Conservation (phyloP, 2,329 filamentous ascomycete genomes). For the Microcyclosporella mali region DNA sequence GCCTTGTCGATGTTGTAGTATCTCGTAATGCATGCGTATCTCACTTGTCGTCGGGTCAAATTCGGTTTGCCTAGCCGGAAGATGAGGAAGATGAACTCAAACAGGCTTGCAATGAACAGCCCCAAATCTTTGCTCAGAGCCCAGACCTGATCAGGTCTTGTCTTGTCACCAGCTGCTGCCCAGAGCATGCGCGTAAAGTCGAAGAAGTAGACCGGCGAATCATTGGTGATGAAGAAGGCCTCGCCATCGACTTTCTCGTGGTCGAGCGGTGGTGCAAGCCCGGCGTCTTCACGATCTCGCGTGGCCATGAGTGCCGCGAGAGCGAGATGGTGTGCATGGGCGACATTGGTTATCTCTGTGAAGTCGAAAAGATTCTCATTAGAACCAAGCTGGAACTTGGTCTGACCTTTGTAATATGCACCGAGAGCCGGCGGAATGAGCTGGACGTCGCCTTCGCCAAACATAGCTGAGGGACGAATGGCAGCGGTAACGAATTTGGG, state of each 20-base stretch:
- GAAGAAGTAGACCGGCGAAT: constrained; percentile 46
- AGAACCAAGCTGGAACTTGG: constrained; percentile 45
- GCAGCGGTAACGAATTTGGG: constrained; percentile 45
- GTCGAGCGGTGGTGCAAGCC: constrained; percentile 36
- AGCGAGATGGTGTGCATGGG: constrained; percentile 47
- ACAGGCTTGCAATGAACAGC: constrained; percentile 36
- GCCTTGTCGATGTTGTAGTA: constrained; percentile 76
- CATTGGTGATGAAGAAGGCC: constrained; percentile 49
- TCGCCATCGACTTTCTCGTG: constrained; percentile 46
- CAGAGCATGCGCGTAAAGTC: constrained; percentile 45
- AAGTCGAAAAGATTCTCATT: constrained; percentile 52
- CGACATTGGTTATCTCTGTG: constrained; percentile 48
- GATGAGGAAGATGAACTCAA: constrained; percentile 43
- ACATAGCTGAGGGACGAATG: constrained; percentile 47
- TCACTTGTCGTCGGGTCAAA: constrained; percentile 45
- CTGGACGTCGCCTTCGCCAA: constrained; percentile 46
- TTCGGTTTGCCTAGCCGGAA: constrained; percentile 40
- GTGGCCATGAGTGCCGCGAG: constrained; percentile 45
- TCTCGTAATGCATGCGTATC: constrained; percentile 66
- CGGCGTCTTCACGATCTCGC: constrained; percentile 29
- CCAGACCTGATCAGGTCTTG: constrained; percentile 38
- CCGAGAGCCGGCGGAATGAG: constrained; percentile 40
- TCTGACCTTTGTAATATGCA: constrained; percentile 44
- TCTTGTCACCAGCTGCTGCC: constrained; percentile 39
- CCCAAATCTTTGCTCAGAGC: constrained; percentile 37